phyloP scores from a whole-genome alignment of 2,329 filamentous ascomycete genomes.

The Didymella sp. region DNA sequence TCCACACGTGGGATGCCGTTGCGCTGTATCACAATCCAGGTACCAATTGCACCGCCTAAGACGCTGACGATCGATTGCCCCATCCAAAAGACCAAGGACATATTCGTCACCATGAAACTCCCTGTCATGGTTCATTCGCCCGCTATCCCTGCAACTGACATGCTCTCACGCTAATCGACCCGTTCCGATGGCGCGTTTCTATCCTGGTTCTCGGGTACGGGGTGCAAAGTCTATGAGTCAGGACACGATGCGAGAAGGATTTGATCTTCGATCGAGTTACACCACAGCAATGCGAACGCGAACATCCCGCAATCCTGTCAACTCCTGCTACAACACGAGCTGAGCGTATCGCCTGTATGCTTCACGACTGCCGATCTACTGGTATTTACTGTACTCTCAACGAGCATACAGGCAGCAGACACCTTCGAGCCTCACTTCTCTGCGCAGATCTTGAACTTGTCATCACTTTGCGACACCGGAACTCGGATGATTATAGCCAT shows the following conservation, averaged over 20 bases:
- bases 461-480: not conserved
- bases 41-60: not conserved
- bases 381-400: not conserved
- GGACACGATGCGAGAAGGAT: slow-evolving; percentile 6
- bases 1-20: not conserved
- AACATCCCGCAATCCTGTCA: not conserved
- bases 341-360: slow-evolving; percentile 5
- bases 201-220: slow-evolving; percentile 15
- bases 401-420: not conserved
- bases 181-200: slow-evolving; percentile 8
- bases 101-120: not conserved
- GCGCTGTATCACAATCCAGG: not conserved
- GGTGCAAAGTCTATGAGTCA: slow-evolving; percentile 16
- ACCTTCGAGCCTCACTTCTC: not conserved
- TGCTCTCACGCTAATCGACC: slow-evolving; percentile 8
- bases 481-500: too few species aligned
- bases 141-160: not conserved
- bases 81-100: not conserved
- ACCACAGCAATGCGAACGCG: slow-evolving; percentile 13
- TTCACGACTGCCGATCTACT: not conserved
- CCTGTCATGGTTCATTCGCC: not conserved
- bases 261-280: slow-evolving; percentile 11
- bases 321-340: slow-evolving; percentile 1
- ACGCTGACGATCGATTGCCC: not conserved
- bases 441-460: not conserved